Evolutionary conservation across 106 monocot species (phyloP), one percentile per base, ranked within the genome.

Genomic region (Alisma plantagoaquatica): DNA sequence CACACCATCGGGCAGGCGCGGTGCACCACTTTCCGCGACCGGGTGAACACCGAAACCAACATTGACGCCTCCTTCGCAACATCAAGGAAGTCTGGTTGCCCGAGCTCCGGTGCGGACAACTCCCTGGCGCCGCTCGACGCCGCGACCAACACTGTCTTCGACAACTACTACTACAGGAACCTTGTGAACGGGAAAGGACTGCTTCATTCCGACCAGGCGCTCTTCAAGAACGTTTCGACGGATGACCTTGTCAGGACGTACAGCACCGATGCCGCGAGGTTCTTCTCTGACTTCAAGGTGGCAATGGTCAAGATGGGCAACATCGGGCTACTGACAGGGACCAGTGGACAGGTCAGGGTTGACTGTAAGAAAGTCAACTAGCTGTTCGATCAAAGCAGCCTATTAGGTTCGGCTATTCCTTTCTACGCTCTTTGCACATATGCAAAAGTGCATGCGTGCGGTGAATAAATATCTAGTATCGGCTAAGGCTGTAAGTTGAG

Each of bases 301-400:
- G 56, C 72, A 27, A 72, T 72, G 72, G 23, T 65, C 29, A 64
- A 59, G 25, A 56, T 72, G 72, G 72, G 65, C 28, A 59, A 49
- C 48, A 43, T 72, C 16, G 51, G 47, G 19, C 56, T 51, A 31
- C 72, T 72, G 51, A 65, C 64, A 6, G 47, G 38, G 7, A 33
- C 23, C 23, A 27, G 53, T n/a, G 65, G 65, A 0, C 59, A 58
- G 43, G 46, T 72, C 43, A 72, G 72, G 42, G 31, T 50, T 41
- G 31, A 29, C 12, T 72, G 72, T 18, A 46, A 18, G 45, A 18
- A n/a, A 3, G 45, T 46, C 11, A 46, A 46, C 45, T 46, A n/a
- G n/a, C n/a, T n/a, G n/a, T n/a, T n/a, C n/a, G n/a, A n/a, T n/a
- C n/a, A n/a, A n/a, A n/a, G n/a, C n/a, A n/a, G n/a, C n/a, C n/a